Percentiles rank a stretch among this genome's conserved stretches.
These are phyloP conservation scores for Alnus glutinosa DNA, from an alignment of 306 rosid genomes.

Conservation along the genomic window DNA sequence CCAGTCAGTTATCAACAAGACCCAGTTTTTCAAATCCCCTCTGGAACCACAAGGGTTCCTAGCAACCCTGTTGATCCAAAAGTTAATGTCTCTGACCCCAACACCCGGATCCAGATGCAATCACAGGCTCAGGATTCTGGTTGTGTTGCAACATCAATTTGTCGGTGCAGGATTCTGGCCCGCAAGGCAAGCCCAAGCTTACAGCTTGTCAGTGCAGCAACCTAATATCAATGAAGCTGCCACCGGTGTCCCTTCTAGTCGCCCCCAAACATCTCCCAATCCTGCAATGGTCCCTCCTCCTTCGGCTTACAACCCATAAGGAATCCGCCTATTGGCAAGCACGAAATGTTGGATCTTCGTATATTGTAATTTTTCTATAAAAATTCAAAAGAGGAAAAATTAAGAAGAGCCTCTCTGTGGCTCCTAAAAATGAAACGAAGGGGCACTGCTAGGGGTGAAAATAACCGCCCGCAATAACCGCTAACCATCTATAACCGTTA, in stretches of 20 bases:
- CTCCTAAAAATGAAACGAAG: too few relatives aligned
- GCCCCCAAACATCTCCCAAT: constrained; percentile 57
- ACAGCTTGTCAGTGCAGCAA: constrained; percentile 69
- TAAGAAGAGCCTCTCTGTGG: too few relatives aligned
- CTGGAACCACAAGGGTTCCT: constrained; percentile 61
- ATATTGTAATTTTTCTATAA: too few relatives aligned
- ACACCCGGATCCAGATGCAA: constrained; percentile 66
- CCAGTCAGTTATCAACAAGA: constrained; percentile 88
- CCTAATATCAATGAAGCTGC: constrained; percentile 60
- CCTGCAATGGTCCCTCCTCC: constrained; percentile 50
- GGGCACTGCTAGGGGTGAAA: too few relatives aligned
- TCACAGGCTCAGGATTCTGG: constrained; percentile 73
- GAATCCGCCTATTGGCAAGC: constrained; percentile 60
- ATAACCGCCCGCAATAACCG: too few relatives aligned
- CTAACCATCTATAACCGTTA: too few relatives aligned
- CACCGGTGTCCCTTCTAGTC: constrained; percentile 45
- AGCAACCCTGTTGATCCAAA: constrained; percentile 63
- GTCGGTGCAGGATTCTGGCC: constrained; percentile 51
- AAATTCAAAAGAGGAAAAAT: too few relatives aligned
- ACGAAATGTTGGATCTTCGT: constrained; percentile 43
- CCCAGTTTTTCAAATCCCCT: constrained; percentile 52
- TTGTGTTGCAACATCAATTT: constrained; percentile 69
- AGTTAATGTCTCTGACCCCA: constrained; percentile 57
- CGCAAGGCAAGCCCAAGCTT: constrained; percentile 73
- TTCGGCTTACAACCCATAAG: constrained; percentile 57